These are phyloP conservation scores for Serendipita indica DNA, from an alignment of 768 basidiomycete species.

Conservation along the genomic window DNA sequence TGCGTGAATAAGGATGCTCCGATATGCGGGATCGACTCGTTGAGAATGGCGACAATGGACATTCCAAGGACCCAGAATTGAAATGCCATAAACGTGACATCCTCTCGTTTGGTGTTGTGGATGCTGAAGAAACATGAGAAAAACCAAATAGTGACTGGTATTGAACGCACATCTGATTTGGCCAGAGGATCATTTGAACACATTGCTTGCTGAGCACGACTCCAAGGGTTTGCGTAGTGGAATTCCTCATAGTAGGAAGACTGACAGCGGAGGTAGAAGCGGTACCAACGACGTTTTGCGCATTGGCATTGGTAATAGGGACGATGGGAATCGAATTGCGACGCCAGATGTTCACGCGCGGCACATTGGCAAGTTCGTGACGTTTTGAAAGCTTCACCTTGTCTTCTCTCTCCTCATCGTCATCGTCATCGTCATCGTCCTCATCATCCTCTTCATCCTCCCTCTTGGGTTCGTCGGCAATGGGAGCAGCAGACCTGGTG, in stretches of 20 bases:
- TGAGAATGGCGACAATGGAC: slow-evolving; percentile 53
- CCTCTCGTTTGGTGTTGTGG: slow-evolving; percentile 59
- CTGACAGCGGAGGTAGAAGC: not conserved
- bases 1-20: slow-evolving; percentile 61
- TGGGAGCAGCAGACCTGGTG: not conserved
- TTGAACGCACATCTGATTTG: slow-evolving; percentile 43
- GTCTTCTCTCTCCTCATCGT: not conserved
- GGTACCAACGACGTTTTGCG: not conserved
- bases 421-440: not conserved
- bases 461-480: no score
- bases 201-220: slow-evolving; percentile 34
- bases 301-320: not conserved
- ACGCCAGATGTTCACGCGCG: not conserved
- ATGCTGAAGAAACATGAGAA: slow-evolving; percentile 30
- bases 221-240: slow-evolving; percentile 12
- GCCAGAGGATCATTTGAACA: slow-evolving; percentile 52
- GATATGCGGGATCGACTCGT: slow-evolving; percentile 72
- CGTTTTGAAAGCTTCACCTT: not conserved
- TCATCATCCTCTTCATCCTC: no score
- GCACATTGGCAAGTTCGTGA: not conserved
- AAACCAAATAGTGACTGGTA: not conserved
- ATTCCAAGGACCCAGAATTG: slow-evolving; percentile 70
- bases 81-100: slow-evolving; percentile 61
- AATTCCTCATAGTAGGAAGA: slow-evolving; percentile 9
- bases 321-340: not conserved